Evolutionary conservation across 768 basidiomycete species (phyloP).

Genomic region (Rhizopogon vulgaris): DNA sequence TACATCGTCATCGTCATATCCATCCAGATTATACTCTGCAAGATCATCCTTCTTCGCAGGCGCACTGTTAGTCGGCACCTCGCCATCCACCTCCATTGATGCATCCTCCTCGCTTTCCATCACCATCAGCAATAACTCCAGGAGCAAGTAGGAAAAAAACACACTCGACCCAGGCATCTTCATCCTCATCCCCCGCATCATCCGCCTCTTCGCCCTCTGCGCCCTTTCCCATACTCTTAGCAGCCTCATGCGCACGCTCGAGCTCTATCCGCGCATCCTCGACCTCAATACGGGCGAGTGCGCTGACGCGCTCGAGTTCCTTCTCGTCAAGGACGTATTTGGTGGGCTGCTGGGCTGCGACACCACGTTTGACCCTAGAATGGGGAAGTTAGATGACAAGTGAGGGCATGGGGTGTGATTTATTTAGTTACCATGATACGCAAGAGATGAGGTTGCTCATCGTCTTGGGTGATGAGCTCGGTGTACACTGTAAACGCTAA

Average conservation of each 20-base stretch:
- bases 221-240: slow-evolving; percentile 61
- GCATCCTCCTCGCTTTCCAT: slow-evolving; percentile 41
- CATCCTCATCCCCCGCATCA: slow-evolving; percentile 43
- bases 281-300: slow-evolving; percentile 79
- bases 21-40: slow-evolving; percentile 82
- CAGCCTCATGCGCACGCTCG: slow-evolving; percentile 73
- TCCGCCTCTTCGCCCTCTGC: slow-evolving; percentile 63
- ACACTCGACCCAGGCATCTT: slow-evolving; percentile 84
- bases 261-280: slow-evolving; percentile 87
- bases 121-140: slow-evolving; percentile 10
- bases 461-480: slow-evolving; percentile 4
- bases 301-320: slow-evolving; percentile 85
- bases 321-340: slow-evolving; percentile 89
- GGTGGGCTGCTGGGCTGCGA: slow-evolving; percentile 64
- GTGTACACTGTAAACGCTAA: neutral
- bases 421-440: slow-evolving; percentile 44
- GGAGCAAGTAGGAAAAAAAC: slow-evolving; percentile 27
- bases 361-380: slow-evolving; percentile 73
- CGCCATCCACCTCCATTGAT: slow-evolving; percentile 57
- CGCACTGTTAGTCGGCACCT: slow-evolving; percentile 17
- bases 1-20: slow-evolving; percentile 77
- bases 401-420: neutral
- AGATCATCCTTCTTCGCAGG: slow-evolving; percentile 56
- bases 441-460: slow-evolving; percentile 78
- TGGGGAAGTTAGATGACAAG: slow-evolving; percentile 1